These are phyloP conservation scores for Cutaneotrichosporon spelunceum DNA, from an alignment of 1,284 basidiomycete species.

Conservation along the genomic window DNA sequence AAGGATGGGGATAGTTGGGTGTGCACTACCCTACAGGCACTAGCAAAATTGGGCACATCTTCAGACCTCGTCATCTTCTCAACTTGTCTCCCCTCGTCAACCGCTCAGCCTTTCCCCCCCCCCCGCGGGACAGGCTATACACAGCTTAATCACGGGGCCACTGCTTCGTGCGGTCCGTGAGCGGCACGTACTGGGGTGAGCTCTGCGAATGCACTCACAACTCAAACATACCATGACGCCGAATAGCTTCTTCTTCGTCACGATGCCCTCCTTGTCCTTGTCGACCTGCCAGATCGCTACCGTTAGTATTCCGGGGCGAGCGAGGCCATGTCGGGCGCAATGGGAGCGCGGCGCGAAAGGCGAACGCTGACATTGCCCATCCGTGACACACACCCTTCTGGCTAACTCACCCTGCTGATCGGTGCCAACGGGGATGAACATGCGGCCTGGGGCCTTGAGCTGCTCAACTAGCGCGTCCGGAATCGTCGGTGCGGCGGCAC, in stretches of 20 bases:
- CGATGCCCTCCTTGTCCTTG: conserved; percentile 69
- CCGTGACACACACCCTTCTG: background rate
- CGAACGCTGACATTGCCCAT: background rate
- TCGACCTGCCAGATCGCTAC: conserved; percentile 74
- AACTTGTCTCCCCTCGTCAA: background rate
- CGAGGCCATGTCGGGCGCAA: background rate
- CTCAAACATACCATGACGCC: conserved; percentile 67
- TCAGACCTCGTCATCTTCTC: background rate
- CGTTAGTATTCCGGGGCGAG: background rate
- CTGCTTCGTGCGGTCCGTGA: conserved; percentile 51
- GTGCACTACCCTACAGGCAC: background rate
- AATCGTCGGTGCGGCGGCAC: conserved; percentile 79
- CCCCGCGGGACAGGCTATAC: background rate
- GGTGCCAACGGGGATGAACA: conserved; percentile 89
- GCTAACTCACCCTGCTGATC: conserved; percentile 42
- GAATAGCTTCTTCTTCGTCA: conserved; percentile 68
- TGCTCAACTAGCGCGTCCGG: conserved; percentile 73
- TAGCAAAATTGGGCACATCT: background rate
- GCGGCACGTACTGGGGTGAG: conserved; percentile 52
- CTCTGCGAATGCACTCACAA: background rate
- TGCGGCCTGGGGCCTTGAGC: conserved; percentile 76
- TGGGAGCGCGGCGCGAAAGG: background rate
- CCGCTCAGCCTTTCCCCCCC: background rate
- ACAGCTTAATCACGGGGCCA: conserved; percentile 22
- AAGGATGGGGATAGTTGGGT: background rate